These are phyloP conservation scores for Globisporangium orthogonon DNA, from an alignment of 352 stramenopile species.

Conservation along the genomic window DNA sequence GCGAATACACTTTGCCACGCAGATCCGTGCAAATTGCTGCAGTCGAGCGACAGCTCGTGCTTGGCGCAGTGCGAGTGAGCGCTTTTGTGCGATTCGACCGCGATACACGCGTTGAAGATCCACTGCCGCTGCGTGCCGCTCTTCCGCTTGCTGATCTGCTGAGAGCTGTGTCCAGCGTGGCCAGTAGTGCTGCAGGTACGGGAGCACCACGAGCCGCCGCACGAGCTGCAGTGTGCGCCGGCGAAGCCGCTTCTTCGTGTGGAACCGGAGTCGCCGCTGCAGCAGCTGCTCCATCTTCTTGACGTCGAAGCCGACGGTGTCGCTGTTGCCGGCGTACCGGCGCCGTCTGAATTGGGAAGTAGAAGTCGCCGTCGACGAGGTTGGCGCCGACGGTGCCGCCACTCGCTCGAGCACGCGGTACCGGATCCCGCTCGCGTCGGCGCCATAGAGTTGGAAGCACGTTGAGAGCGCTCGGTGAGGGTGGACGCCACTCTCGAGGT, in stretches of 20 bases:
- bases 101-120: conserved; percentile 37
- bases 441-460: conserved; percentile 39
- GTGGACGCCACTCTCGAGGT: conserved; percentile 35
- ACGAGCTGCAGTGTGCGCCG: conserved; percentile 33
- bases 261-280: conserved; percentile 23
- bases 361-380: conserved; percentile 1
- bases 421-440: conserved; percentile 27
- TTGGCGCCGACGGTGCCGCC: conserved; percentile 4
- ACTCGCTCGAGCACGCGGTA: conserved; percentile 60
- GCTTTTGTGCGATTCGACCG: conserved; percentile 7
- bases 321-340: neutral
- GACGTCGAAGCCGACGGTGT: conserved; percentile 33
- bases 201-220: conserved; percentile 25
- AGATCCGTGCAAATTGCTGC: conserved; percentile 25
- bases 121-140: conserved; percentile 24
- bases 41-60: conserved; percentile 21
- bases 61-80: neutral
- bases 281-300: conserved; percentile 47
- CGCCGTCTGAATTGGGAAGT: neutral
- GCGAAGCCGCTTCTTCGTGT: conserved; percentile 23
- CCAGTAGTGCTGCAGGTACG: conserved; percentile 24
- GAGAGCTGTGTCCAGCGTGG: conserved; percentile 22
- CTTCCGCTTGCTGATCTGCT: conserved; percentile 7
- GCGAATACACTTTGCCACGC: conserved; percentile 17
- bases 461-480: conserved; percentile 34